Evolutionary conservation across 306 rosid species (phyloP).

Genomic region (Inga laurina): DNA sequence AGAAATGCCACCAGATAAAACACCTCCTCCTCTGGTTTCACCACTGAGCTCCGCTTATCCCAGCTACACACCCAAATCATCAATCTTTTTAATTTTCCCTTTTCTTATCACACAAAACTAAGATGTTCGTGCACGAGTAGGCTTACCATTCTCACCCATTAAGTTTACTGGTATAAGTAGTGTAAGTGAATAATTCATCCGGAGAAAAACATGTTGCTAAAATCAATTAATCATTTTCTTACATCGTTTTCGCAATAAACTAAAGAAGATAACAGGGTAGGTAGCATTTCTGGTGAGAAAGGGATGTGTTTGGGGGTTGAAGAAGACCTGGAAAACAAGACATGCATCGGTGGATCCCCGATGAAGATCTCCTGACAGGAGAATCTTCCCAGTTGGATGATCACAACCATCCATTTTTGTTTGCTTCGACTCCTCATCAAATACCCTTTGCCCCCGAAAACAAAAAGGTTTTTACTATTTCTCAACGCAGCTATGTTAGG

Average conservation of each 20-base stretch:
- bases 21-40: conserved; percentile 78
- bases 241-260: neutral
- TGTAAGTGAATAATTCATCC: neutral
- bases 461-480: neutral
- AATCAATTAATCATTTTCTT: neutral
- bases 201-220: neutral
- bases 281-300: neutral
- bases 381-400: conserved; percentile 57
- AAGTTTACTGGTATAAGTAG: neutral
- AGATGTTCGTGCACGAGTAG: neutral
- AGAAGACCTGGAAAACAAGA: neutral
- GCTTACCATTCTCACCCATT: neutral
- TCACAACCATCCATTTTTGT: conserved; percentile 49
- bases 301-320: neutral
- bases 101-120: neutral
- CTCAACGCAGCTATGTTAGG: neutral
- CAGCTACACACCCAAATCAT: conserved; percentile 52
- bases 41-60: conserved; percentile 76
- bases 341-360: conserved; percentile 36
- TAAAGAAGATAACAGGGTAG: neutral
- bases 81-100: neutral
- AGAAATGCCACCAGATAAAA: conserved; percentile 80
- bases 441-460: neutral
- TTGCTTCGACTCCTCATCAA: conserved; percentile 15
- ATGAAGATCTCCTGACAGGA: conserved; percentile 65